A percentile compares a stretch with the other conserved stretches of the same genome.
Evolutionary conservation across 1,284 basidiomycete species (phyloP).

Genomic region (Ustilago crameri): DNA sequence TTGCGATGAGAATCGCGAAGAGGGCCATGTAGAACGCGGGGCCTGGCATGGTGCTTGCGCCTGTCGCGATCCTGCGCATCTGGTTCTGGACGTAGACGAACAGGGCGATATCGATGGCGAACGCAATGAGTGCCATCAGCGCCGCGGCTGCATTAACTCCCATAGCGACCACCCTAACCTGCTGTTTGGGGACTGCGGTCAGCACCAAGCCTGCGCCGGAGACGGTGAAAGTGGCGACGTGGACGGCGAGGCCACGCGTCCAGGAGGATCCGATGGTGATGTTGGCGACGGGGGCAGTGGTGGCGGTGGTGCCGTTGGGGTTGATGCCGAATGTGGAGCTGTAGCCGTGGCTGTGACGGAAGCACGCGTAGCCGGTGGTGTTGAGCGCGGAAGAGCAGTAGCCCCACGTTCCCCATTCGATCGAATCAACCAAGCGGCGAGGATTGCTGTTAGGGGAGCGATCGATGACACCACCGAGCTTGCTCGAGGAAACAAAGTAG

Average conservation of each 20-base stretch:
- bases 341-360: constrained; percentile 44
- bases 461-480: constrained; percentile 25
- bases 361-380: constrained; percentile 26
- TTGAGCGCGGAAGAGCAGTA: constrained; percentile 36
- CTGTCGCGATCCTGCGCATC: constrained; percentile 16
- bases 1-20: constrained; percentile 28
- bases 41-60: constrained; percentile 15
- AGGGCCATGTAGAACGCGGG: constrained; percentile 46
- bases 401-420: constrained; percentile 46
- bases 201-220: constrained; percentile 29
- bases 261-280: constrained; percentile 33
- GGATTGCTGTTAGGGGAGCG: constrained; percentile 17
- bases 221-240: constrained; percentile 43
- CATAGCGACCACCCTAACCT: constrained; percentile 16
- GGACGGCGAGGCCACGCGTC: constrained; percentile 47
- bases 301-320: constrained; percentile 1
- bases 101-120: constrained; percentile 41
- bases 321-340: constrained; percentile 32
- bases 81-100: constrained; percentile 34
- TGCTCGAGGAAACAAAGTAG: constrained; percentile 28
- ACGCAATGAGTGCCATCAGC: constrained; percentile 23
- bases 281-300: constrained; percentile 13
- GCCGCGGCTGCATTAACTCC: constrained; percentile 20
- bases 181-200: constrained; percentile 29
- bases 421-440: constrained; percentile 14